These are phyloP conservation scores for Flaveria trinervia DNA, from an alignment of 129 eudicot genomes.

Conservation along the genomic window DNA sequence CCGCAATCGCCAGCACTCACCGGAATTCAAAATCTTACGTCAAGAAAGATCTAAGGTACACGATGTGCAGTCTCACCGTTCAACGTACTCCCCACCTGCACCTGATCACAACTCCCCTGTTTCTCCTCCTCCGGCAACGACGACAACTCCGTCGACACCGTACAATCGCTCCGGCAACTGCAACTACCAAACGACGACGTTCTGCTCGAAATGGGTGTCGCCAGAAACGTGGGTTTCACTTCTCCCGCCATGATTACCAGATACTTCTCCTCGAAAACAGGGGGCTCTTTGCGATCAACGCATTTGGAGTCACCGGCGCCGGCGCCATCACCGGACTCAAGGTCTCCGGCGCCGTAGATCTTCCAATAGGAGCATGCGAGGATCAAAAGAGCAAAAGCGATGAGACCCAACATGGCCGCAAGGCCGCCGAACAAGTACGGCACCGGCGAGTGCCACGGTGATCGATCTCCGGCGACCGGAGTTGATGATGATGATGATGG, in stretches of 20 bases:
- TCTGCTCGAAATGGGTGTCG: slow-evolving; percentile 59
- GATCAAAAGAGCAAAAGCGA: slow-evolving; percentile 69
- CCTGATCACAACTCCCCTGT: slow-evolving; percentile 30
- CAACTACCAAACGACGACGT: slow-evolving; percentile 60
- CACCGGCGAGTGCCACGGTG: slow-evolving; percentile 77
- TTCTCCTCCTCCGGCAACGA: slow-evolving; percentile 32
- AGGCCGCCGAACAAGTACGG: slow-evolving; percentile 76
- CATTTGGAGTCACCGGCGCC: slow-evolving; percentile 33
- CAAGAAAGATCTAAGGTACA: background rate
- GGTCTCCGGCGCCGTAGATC: slow-evolving; percentile 38
- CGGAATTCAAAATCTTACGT: background rate
- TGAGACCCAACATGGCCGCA: slow-evolving; percentile 74
- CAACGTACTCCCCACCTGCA: slow-evolving; percentile 26
- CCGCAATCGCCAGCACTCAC: slow-evolving; percentile 28
- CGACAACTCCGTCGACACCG: slow-evolving; percentile 21
- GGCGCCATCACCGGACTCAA: slow-evolving; percentile 40
- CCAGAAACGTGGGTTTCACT: slow-evolving; percentile 55
- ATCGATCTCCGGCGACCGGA: slow-evolving; percentile 29
- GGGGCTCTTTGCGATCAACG: slow-evolving; percentile 22
- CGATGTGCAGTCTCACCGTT: slow-evolving; percentile 18
- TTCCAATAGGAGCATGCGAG: slow-evolving; percentile 85
- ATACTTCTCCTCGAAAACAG: slow-evolving; percentile 51
- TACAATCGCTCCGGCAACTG: slow-evolving; percentile 23
- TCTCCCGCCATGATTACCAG: slow-evolving; percentile 69
- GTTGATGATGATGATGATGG: slow-evolving; percentile 27